A percentile compares a stretch with the other conserved stretches of the same genome.
These are phyloP conservation scores for Decorospora gaudefroyi DNA, from an alignment of 2,329 filamentous ascomycete genomes.

Conservation along the genomic window DNA sequence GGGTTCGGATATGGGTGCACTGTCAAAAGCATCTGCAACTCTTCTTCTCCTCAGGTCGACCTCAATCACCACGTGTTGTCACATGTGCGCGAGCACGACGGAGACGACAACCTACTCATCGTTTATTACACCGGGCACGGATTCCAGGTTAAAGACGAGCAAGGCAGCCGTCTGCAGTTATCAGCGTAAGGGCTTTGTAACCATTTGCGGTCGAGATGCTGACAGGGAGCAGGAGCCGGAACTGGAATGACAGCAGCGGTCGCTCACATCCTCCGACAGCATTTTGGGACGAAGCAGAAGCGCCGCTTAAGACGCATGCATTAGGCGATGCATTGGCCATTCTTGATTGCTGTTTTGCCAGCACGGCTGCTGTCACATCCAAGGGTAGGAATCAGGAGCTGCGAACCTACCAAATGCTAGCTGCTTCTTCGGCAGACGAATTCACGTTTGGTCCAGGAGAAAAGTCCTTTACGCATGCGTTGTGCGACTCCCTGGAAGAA, in stretches of 20 bases:
- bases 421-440: slow-evolving; percentile 1
- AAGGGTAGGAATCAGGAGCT: slow-evolving; percentile 14
- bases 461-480: background rate
- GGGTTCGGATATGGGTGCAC: slow-evolving; percentile 17
- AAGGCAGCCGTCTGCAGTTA: background rate
- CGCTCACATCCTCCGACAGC: slow-evolving; percentile 12
- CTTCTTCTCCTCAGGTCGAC: background rate
- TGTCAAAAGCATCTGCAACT: slow-evolving; percentile 9
- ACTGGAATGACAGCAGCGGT: too few species aligned
- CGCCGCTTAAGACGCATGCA: slow-evolving; percentile 9
- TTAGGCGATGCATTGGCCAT: slow-evolving; percentile 36
- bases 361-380: slow-evolving; percentile 23
- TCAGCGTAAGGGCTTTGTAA: background rate
- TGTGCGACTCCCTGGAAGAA: slow-evolving; percentile 1
- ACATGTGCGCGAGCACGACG: slow-evolving; percentile 31
- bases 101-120: slow-evolving; percentile 34
- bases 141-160: background rate
- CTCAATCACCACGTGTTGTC: slow-evolving; percentile 1
- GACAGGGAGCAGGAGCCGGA: too few species aligned
- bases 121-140: slow-evolving; percentile 46
- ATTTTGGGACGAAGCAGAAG: slow-evolving; percentile 30
- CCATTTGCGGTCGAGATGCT: background rate
- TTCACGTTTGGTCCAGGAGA: background rate
- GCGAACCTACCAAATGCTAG: slow-evolving; percentile 13
- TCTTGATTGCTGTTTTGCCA: slow-evolving; percentile 41